Conservation (phyloP, 768 basidiomycete species). For the Leccinum rimulosum region DNA sequence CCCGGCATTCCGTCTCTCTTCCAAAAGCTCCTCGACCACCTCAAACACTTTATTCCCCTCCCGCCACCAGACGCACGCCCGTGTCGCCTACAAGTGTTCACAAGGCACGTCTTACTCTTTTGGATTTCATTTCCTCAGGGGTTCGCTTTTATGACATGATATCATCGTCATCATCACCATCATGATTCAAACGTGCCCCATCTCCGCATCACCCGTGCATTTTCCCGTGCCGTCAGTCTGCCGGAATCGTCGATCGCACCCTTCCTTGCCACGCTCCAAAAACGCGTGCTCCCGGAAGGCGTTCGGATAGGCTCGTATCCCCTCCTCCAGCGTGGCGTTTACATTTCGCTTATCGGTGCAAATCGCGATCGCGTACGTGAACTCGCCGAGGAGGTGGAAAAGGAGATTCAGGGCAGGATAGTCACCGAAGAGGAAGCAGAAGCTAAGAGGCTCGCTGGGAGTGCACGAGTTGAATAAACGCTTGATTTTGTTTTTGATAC, state of each 20-base stretch:
- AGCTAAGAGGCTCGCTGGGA: conserved; percentile 38
- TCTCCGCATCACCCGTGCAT: not conserved
- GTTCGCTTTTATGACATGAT: not conserved
- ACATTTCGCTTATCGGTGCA: conserved; percentile 57
- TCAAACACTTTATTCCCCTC: conserved; percentile 74
- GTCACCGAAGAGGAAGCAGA: conserved; percentile 66
- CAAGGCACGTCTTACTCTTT: conserved; percentile 48
- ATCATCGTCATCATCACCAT: not conserved
- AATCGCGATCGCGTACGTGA: conserved; percentile 46
- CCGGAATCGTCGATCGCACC: conserved; percentile 88
- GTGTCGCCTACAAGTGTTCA: conserved; percentile 79
- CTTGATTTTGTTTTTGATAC: not conserved
- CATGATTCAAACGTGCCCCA: not conserved
- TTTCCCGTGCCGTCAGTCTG: conserved; percentile 34
- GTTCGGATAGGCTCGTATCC: conserved; percentile 85
- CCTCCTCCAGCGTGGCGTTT: conserved; percentile 55
- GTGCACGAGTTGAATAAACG: not conserved
- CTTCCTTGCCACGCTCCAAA: conserved; percentile 75
- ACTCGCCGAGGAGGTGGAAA: conserved; percentile 62
- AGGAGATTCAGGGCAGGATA: conserved; percentile 53
- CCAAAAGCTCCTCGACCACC: conserved; percentile 71
- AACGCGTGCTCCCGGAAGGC: conserved; percentile 67
- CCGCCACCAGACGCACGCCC: conserved; percentile 75
- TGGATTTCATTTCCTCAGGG: not conserved
- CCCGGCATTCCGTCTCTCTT: conserved; percentile 89